These are phyloP conservation scores for Tieghemostelium lacteum DNA, from an alignment of 78 protist species.

Conservation along the genomic window DNA sequence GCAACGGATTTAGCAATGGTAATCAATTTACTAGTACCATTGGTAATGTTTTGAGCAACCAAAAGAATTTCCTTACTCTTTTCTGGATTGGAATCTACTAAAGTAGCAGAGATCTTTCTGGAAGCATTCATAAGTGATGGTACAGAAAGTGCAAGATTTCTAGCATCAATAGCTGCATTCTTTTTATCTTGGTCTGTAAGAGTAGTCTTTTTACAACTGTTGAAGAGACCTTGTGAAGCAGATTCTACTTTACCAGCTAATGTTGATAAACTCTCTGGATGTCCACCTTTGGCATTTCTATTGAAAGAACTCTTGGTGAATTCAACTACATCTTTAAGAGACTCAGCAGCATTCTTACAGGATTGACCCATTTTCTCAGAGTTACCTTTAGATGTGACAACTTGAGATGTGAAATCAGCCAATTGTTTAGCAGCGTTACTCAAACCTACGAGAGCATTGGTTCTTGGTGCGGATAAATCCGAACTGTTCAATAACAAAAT, in stretches of 20 bases:
- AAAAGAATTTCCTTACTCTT: constrained; percentile 40
- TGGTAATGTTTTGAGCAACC: constrained; percentile 64
- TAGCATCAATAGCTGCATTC: constrained; percentile 63
- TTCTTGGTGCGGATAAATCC: constrained; percentile 5
- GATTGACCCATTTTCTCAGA: constrained; percentile 70
- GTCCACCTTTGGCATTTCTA: constrained; percentile 8
- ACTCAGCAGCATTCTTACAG: constrained; percentile 60
- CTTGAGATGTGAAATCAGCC: constrained; percentile 60
- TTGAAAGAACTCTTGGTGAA: constrained; percentile 44
- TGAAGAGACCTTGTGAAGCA: not conserved
- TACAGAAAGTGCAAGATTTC: constrained; percentile 55
- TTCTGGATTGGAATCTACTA: constrained; percentile 36
- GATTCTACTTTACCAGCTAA: constrained; percentile 51
- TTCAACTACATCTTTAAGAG: constrained; percentile 49
- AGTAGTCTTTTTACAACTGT: constrained; percentile 33
- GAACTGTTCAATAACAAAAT: constrained; percentile 16
- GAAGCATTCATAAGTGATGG: constrained; percentile 71
- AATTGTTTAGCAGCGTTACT: constrained; percentile 30
- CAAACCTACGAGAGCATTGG: constrained; percentile 34
- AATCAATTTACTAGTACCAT: constrained; percentile 32
- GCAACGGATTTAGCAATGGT: constrained; percentile 69
- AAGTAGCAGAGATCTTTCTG: constrained; percentile 40
- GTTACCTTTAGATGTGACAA: constrained; percentile 62
- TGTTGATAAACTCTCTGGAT: constrained; percentile 49
- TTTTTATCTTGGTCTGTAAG: constrained; percentile 38